Evolutionary conservation across 192 early-diverging fungal genomes (phyloP).

Genomic region (Umbelopsis ramanniana): DNA sequence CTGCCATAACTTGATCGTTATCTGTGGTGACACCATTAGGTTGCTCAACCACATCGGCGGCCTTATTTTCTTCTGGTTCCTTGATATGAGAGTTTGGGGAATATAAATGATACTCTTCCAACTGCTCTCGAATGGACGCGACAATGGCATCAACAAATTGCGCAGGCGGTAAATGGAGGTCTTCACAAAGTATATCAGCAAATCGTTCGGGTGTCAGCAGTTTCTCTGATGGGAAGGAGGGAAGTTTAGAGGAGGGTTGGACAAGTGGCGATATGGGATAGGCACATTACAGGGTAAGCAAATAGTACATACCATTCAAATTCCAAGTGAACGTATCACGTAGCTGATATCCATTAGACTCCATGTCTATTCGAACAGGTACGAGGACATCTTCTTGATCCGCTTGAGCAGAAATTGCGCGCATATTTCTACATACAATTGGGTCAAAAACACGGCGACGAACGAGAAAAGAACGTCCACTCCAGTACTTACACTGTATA

Average conservation of each 20-base stretch:
- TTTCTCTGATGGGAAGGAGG: conserved; percentile 45
- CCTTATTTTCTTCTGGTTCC: conserved; percentile 24
- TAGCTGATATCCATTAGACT: conserved; percentile 81
- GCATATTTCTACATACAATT: conserved; percentile 46
- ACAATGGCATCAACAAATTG: conserved; percentile 67
- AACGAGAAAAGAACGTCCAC: background rate
- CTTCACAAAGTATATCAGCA: conserved; percentile 82
- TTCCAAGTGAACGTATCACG: conserved; percentile 97
- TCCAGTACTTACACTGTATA: conserved; percentile 53
- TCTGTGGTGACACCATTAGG: background rate
- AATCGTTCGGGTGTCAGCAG: conserved; percentile 76
- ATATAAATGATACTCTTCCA: conserved; percentile 77
- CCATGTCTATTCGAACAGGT: conserved; percentile 91
- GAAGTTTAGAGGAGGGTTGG: background rate
- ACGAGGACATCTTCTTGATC: conserved; percentile 73
- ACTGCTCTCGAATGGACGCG: conserved; percentile 84
- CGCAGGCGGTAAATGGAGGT: conserved; percentile 70
- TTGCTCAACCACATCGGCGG: background rate
- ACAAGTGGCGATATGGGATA: background rate
- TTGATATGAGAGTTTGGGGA: conserved; percentile 34
- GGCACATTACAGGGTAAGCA: background rate
- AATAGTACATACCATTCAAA: conserved; percentile 65
- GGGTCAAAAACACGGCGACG: conserved; percentile 18
- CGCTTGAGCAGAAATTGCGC: conserved; percentile 67
- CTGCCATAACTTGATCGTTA: background rate